Conservation (phyloP, 2,329 filamentous ascomycete species). For the Ascochyta viciae-villosae region DNA sequence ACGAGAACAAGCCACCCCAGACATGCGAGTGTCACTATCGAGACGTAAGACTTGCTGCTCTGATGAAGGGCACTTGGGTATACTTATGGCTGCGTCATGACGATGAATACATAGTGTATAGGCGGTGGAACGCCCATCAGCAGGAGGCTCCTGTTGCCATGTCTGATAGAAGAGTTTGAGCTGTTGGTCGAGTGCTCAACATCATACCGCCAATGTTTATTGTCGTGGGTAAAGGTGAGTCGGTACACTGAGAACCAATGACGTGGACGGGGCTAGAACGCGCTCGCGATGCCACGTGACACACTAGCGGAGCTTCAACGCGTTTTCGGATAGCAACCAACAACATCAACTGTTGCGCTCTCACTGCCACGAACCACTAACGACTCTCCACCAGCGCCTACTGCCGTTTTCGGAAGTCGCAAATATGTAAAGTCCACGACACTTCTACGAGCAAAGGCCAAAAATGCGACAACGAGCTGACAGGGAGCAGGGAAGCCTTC, state of each 20-base stretch:
- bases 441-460: neutral
- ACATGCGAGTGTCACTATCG: neutral
- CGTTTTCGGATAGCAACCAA: conserved; percentile 2
- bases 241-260: neutral
- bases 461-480: conserved; percentile 2
- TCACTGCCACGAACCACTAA: neutral
- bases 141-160: neutral
- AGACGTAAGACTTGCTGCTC: neutral
- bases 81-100: neutral
- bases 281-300: conserved; percentile 1
- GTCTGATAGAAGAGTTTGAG: neutral
- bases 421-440: conserved; percentile 3
- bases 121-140: neutral
- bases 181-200: neutral
- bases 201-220: neutral
- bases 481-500: conserved; percentile 77
- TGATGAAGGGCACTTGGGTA: neutral
- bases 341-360: conserved; percentile 4
- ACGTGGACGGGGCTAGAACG: conserved; percentile 7
- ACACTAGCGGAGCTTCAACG: neutral
- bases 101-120: neutral
- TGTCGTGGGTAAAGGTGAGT: neutral
- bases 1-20: too few species aligned
- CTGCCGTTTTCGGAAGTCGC: conserved; percentile 1
- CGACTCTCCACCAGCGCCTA: conserved; percentile 3